A percentile compares a stretch with the other conserved stretches of the same genome.
phyloP scores from a whole-genome alignment of 208 protist genomes.

The Leptomonas seymouri region DNA sequence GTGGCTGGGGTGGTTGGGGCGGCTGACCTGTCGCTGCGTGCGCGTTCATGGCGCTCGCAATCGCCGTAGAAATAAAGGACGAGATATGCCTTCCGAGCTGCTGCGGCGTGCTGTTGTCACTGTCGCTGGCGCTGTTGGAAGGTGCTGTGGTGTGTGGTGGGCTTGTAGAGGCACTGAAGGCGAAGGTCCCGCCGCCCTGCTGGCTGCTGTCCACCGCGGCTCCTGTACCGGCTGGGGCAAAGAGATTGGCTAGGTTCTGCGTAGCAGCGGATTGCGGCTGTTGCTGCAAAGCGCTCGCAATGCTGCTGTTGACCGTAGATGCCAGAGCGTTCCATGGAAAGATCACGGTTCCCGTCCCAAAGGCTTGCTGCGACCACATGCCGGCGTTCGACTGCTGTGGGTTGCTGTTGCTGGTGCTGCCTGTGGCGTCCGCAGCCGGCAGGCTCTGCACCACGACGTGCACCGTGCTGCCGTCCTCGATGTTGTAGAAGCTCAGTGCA shows the following conservation, averaged over 20 bases:
- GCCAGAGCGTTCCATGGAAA: slow-evolving; percentile 17
- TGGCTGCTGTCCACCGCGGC: background rate
- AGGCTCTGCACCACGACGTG: slow-evolving; percentile 46
- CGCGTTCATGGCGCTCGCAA: slow-evolving; percentile 17
- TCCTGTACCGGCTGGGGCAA: background rate
- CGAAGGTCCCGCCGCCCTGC: background rate
- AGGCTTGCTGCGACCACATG: slow-evolving; percentile 1
- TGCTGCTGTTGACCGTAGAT: slow-evolving; percentile 22
- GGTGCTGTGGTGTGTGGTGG: background rate
- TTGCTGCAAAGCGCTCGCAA: slow-evolving; percentile 25
- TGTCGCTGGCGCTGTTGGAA: slow-evolving; percentile 28
- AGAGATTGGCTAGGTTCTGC: background rate
- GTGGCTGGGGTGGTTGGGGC: background rate
- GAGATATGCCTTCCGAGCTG: background rate
- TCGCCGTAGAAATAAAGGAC: slow-evolving; percentile 6
- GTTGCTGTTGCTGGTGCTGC: background rate
- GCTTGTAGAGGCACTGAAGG: background rate
- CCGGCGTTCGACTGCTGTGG: background rate
- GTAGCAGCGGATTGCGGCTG: background rate
- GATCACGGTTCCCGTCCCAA: background rate
- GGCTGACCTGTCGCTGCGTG: background rate
- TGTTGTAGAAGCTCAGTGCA: slow-evolving; percentile 36
- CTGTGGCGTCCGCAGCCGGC: background rate
- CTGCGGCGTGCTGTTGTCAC: background rate
- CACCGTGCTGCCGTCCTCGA: slow-evolving; percentile 39